phyloP scores from a whole-genome alignment of 495 filamentous ascomycete genomes.

The Sordaria brevicollis region DNA sequence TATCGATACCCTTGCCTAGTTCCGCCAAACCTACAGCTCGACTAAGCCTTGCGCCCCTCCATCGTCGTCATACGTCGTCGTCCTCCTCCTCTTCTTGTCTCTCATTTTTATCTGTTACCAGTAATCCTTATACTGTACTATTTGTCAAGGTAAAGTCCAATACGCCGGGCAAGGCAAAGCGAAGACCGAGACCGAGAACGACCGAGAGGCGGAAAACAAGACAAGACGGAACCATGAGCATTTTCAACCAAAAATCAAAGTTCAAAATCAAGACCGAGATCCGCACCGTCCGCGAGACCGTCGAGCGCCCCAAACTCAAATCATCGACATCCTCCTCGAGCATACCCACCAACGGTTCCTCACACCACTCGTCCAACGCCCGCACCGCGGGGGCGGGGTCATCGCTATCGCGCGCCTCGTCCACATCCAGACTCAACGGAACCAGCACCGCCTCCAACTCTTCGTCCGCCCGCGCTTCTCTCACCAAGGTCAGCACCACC shows the following conservation, averaged over 20 bases:
- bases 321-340: background rate
- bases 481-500: background rate
- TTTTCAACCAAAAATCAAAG: conserved; percentile 29
- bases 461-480: conserved; percentile 4
- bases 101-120: background rate
- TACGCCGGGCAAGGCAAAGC: background rate
- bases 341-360: background rate
- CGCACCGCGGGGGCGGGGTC: background rate
- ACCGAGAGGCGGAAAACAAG: background rate
- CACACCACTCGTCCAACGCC: background rate
- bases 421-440: background rate
- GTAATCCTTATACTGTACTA: background rate
- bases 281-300: conserved; percentile 17
- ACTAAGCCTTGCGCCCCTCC: background rate
- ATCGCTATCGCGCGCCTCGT: background rate
- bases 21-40: background rate
- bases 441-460: background rate
- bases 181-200: background rate
- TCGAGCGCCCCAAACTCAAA: conserved; percentile 11
- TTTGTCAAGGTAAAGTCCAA: background rate
- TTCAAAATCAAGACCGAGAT: conserved; percentile 24
- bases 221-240: conserved; percentile 19
- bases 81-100: background rate
- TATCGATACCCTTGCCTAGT: background rate
- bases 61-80: background rate